Conservation (phyloP, 2,329 filamentous ascomycete genomes). For the Trichothecium roseum region DNA sequence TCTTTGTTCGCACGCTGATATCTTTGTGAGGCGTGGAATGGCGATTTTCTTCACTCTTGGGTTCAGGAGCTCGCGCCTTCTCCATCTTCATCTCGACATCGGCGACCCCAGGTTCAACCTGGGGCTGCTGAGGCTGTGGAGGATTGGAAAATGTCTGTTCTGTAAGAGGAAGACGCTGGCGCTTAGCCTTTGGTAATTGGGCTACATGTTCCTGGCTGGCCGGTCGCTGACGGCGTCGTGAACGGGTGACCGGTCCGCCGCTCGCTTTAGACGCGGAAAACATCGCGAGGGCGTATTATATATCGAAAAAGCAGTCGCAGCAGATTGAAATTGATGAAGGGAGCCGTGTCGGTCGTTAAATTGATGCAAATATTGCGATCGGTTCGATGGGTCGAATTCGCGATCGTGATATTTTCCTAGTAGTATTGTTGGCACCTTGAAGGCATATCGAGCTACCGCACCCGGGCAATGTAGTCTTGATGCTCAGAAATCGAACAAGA, state of each 20-base stretch:
- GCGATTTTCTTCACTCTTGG: constrained; percentile 20
- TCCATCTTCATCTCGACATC: constrained; percentile 34
- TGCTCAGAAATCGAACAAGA: no score
- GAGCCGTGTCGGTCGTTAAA: no score
- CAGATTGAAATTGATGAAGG: no score
- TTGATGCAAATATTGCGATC: no score
- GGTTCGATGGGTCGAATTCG: no score
- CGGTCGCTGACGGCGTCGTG: constrained; percentile 51
- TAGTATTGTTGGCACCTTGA: no score
- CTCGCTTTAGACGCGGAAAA: constrained; percentile 46
- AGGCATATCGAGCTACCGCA: no score
- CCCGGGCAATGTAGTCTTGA: no score
- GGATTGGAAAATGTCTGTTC: constrained; percentile 47
- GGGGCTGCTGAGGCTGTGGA: constrained; percentile 17
- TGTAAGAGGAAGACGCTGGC: constrained; percentile 45
- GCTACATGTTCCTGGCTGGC: constrained; percentile 41
- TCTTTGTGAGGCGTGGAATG: constrained; percentile 35
- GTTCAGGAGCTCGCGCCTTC: constrained; percentile 6
- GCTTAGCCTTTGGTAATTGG: constrained; percentile 53
- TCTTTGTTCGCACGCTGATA: constrained; percentile 51
- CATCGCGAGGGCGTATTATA: constrained; percentile 28
- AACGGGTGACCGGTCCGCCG: constrained; percentile 45
- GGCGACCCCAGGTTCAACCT: constrained; percentile 36
- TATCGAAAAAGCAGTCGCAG: not conserved
- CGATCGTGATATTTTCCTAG: no score